Evolutionary conservation across 129 eudicot species (phyloP).

Genomic region (Artemisia tridentata): DNA sequence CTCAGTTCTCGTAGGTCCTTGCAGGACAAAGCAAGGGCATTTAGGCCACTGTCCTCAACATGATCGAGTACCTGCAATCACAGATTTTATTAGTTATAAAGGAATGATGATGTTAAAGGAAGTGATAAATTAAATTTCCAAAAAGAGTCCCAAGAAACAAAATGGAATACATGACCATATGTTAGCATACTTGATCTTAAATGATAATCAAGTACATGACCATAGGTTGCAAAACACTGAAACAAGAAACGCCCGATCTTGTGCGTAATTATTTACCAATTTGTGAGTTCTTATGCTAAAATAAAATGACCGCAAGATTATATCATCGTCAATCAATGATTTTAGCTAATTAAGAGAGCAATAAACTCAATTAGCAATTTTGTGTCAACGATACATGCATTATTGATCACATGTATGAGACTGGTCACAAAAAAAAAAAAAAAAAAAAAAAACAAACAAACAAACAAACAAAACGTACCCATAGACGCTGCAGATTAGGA

Average conservation of each 20-base stretch:
- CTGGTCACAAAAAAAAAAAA: not conserved
- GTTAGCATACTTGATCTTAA: too few relatives aligned
- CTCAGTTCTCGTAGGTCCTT: conserved; percentile 67
- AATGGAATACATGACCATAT: too few relatives aligned
- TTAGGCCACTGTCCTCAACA: conserved; percentile 74
- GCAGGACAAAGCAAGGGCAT: conserved; percentile 56
- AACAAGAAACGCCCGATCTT: not conserved
- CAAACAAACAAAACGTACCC: conserved; percentile 43
- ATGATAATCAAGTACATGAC: too few relatives aligned
- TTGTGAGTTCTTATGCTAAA: not conserved
- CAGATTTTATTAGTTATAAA: not conserved
- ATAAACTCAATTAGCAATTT: not conserved
- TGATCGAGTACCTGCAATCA: conserved; percentile 58
- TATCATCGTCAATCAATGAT: not conserved
- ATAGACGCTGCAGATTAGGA: conserved; percentile 55
- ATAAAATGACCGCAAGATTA: not conserved
- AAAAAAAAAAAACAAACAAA: not conserved
- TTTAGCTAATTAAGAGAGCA: not conserved
- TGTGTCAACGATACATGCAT: not conserved
- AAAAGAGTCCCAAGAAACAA: not conserved
- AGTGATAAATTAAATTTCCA: not conserved
- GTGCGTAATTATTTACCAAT: not conserved
- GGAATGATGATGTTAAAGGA: not conserved
- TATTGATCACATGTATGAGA: not conserved
- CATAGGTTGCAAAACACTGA: not conserved